Base-by-base conservation (phyloP, 2,329 filamentous ascomycete genomes). In the Hypocreales sp. region DNA sequence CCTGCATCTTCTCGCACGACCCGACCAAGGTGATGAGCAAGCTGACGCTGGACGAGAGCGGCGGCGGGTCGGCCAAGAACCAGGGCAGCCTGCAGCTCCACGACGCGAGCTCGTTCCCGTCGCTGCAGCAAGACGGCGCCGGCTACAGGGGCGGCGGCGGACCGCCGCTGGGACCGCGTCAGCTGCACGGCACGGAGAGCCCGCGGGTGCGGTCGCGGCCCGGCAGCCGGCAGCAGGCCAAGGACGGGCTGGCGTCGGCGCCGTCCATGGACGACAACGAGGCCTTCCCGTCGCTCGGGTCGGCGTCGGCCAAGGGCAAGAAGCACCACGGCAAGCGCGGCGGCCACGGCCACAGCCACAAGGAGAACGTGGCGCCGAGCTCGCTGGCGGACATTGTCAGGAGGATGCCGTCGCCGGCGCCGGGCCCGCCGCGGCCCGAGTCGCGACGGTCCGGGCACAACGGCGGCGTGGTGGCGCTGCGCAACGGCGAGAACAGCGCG, bases 1-100 rank as follows among this genome's bases (percentile, higher is more conserved):
- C 83, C 4, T 98, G 90, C 51, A 82, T 93, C 33, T 98, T 98
- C 58, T 95, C 87, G 10, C 90, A 98, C 52, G 90, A 98, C 41
- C 90, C 90, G 3, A 73, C 84, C 2, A 72, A 83, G 39, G 67
- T 94, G 10, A 73, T 93, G 56, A 83, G 78, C 43, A 80, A 80
- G 40, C 67, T 98, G 36, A 72, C 66, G 18, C 55, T 94, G 10
- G 78, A 81, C 35, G 80, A 72, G 24, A 60, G 68, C 32, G 63
- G 62, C 40, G 76, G 74, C 21, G 69, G 75, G 28, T 70, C 77
- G n/a, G 50, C 63, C 32, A 64, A 68, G 31, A 55, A 61, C n/a
- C 65, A 74, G 25, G 68, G 70, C 5, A 72, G 69, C 34, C 73
- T 92, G 34, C 79, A 86, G 38, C 65, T 92, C 22, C 78, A 86